Evolutionary conservation across 1,284 basidiomycete genomes (phyloP).

Genomic region (Schizopora paradoxa): DNA sequence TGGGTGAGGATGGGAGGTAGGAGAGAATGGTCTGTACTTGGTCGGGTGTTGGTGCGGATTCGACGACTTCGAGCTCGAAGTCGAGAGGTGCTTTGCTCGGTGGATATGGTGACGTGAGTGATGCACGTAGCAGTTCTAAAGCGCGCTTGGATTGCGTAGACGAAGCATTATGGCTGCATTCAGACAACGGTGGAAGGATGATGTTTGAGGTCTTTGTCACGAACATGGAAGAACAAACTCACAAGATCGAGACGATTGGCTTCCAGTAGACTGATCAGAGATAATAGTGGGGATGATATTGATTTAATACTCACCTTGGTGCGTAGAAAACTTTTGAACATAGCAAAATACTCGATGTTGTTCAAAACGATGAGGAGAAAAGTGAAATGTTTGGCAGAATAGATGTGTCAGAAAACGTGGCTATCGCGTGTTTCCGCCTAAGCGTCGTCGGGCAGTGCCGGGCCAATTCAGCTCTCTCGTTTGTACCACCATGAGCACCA

Average conservation of each 20-base stretch:
- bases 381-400: too few relatives aligned
- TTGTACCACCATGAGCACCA: too few relatives aligned
- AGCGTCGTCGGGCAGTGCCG: too few relatives aligned
- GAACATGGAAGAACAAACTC: not conserved
- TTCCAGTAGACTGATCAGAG: not conserved
- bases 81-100: conserved; percentile 48
- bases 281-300: not conserved
- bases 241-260: conserved; percentile 18
- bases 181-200: not conserved
- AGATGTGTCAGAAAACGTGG: too few relatives aligned
- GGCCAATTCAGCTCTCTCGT: too few relatives aligned
- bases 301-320: conserved; percentile 7
- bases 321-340: conserved; percentile 17
- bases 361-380: too few relatives aligned
- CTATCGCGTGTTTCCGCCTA: too few relatives aligned
- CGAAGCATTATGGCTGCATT: conserved; percentile 58
- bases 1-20: conserved; percentile 40
- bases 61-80: conserved; percentile 68
- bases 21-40: conserved; percentile 62
- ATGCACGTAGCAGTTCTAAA: conserved; percentile 49
- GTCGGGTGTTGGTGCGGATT: conserved; percentile 53
- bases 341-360: too few relatives aligned
- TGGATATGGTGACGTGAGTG: conserved; percentile 57
- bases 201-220: not conserved
- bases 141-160: conserved; percentile 61